These are phyloP conservation scores for Pleomassaria siparia DNA, from an alignment of 2,329 filamentous ascomycete species.

Conservation along the genomic window DNA sequence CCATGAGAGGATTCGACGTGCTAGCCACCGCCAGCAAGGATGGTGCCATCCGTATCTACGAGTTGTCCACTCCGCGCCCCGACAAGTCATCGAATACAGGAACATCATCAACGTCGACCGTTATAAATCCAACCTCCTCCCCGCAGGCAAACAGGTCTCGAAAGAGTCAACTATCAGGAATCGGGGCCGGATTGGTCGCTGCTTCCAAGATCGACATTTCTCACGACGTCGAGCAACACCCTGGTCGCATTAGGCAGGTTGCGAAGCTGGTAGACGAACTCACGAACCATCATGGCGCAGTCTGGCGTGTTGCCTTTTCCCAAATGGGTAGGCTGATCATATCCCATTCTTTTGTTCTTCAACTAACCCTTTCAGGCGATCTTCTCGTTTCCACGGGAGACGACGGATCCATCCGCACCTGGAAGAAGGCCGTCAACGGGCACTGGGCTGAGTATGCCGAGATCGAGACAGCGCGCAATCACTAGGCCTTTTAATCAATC, in stretches of 20 bases:
- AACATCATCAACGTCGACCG: slow-evolving; percentile 23
- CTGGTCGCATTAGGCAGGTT: slow-evolving; percentile 67
- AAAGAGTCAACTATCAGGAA: slow-evolving; percentile 51
- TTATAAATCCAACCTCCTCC: slow-evolving; percentile 23
- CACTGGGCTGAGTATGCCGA: slow-evolving; percentile 53
- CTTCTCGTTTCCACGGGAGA: slow-evolving; percentile 76
- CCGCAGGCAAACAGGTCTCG: slow-evolving; percentile 24
- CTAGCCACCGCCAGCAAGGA: slow-evolving; percentile 93
- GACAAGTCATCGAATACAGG: slow-evolving; percentile 37
- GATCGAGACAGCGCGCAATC: slow-evolving; percentile 44
- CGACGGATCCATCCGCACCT: slow-evolving; percentile 61
- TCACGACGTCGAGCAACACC: slow-evolving; percentile 57
- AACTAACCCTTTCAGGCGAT: slow-evolving; percentile 60
- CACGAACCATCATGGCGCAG: slow-evolving; percentile 67
- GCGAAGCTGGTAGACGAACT: slow-evolving; percentile 66
- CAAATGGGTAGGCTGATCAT: slow-evolving; percentile 44
- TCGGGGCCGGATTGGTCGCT: slow-evolving; percentile 55
- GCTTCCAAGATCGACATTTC: slow-evolving; percentile 49
- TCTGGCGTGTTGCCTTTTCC: slow-evolving; percentile 73
- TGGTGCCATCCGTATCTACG: slow-evolving; percentile 85
- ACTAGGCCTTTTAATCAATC: slow-evolving; percentile 12
- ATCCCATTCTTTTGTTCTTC: slow-evolving; percentile 26
- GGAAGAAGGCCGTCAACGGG: slow-evolving; percentile 53
- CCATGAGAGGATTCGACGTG: slow-evolving; percentile 85
- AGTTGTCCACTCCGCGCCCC: slow-evolving; percentile 64